A percentile compares a stretch with the other conserved stretches of the same genome.
Evolutionary conservation across 495 filamentous ascomycete species (phyloP).

Genomic region (Recurvomyces mirabilis): DNA sequence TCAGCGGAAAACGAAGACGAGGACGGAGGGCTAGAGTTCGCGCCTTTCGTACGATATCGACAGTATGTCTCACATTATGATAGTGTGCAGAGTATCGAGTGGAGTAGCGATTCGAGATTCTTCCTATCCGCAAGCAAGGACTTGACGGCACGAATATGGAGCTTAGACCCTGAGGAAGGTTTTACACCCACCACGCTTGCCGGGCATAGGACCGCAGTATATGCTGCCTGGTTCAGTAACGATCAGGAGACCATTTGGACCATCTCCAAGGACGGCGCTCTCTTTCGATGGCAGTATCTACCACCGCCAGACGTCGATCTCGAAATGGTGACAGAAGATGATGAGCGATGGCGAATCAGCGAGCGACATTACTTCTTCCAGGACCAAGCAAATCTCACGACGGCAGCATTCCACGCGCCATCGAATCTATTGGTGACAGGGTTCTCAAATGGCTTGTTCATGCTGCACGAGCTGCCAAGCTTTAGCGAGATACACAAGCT

Average conservation of each 20-base stretch:
- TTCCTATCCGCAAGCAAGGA: constrained; percentile 86
- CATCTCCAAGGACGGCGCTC: constrained; percentile 54
- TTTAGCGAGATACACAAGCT: constrained; percentile 89
- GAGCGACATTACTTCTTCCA: constrained; percentile 82
- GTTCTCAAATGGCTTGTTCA: constrained; percentile 89
- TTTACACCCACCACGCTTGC: constrained; percentile 82
- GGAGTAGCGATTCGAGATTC: constrained; percentile 92
- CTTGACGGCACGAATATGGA: constrained; percentile 88
- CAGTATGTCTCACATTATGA: constrained; percentile 84
- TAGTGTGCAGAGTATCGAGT: constrained; percentile 69
- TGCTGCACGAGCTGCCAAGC: constrained; percentile 89
- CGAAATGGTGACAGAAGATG: constrained; percentile 45
- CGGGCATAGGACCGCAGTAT: constrained; percentile 76
- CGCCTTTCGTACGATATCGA: constrained; percentile 81
- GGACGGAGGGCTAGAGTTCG: constrained; percentile 79
- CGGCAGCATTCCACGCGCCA: constrained; percentile 73
- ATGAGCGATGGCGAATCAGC: constrained; percentile 70
- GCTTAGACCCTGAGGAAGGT: constrained; percentile 70
- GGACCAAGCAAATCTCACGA: constrained; percentile 73
- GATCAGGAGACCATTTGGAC: constrained; percentile 71
- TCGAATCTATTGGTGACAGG: constrained; percentile 82
- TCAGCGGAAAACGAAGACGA: constrained; percentile 36
- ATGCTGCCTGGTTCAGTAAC: constrained; percentile 83
- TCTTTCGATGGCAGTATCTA: constrained; percentile 55
- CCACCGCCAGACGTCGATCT: constrained; percentile 31